phyloP scores from a whole-genome alignment of 139 green algal genomes.

The Volvox reticuliferus region DNA sequence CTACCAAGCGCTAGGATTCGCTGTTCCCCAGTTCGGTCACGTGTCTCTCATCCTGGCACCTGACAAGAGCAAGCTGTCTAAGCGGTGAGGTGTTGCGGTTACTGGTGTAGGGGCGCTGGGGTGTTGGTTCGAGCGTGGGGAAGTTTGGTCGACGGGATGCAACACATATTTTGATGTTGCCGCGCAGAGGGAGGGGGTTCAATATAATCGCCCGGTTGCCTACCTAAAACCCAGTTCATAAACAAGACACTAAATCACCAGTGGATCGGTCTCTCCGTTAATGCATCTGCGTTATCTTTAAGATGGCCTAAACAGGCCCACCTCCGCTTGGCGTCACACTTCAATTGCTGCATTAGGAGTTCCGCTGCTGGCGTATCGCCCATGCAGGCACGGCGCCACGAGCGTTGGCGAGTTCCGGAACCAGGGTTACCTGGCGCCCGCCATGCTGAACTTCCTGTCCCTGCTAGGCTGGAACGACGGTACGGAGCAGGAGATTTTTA shows the following conservation, averaged over 20 bases:
- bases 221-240: too few species aligned
- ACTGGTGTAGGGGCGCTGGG: too few species aligned
- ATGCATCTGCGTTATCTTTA: too few species aligned
- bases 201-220: too few species aligned
- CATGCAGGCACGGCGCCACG: conserved; percentile 90
- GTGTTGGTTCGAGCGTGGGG: not conserved
- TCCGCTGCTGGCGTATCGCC: too few species aligned
- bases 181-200: too few species aligned
- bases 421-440: conserved; percentile 90
- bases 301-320: too few species aligned
- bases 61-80: conserved; percentile 98
- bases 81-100: conserved; percentile 67
- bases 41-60: conserved; percentile 98
- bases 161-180: too few species aligned
- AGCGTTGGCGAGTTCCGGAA: conserved; percentile 96
- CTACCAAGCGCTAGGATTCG: conserved; percentile 94
- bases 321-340: too few species aligned
- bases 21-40: conserved; percentile 90
- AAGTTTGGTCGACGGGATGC: not conserved
- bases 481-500: conserved; percentile 97
- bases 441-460: conserved; percentile 98
- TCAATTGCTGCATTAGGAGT: too few species aligned
- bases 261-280: too few species aligned
- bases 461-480: conserved; percentile 99
- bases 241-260: too few species aligned